Percentiles rank a stretch among this genome's conserved stretches.
phyloP scores from a whole-genome alignment of 306 rosid genomes.

The Datisca glomerata region DNA sequence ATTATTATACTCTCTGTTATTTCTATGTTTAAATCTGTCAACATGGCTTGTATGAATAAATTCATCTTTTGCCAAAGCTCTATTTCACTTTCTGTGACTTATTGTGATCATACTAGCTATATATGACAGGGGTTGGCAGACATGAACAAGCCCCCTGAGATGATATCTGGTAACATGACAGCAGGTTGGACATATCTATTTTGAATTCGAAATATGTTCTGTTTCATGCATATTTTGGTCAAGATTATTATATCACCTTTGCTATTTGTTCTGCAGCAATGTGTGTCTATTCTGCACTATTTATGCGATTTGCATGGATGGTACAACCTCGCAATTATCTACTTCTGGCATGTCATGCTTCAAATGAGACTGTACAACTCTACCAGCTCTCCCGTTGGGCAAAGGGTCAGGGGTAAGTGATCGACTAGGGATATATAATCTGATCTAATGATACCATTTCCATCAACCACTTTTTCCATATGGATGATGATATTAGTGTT shows the following conservation, averaged over 20 bases:
- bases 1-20: conserved; percentile 1
- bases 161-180: conserved; percentile 77
- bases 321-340: conserved; percentile 58
- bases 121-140: conserved; percentile 68
- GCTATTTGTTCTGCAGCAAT: conserved; percentile 44
- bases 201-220: conserved; percentile 1
- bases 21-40: neutral
- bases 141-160: conserved; percentile 82
- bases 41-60: neutral
- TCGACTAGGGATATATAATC: neutral
- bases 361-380: conserved; percentile 66
- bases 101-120: neutral
- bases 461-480: neutral
- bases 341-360: conserved; percentile 53
- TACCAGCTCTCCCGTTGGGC: conserved; percentile 60
- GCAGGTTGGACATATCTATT: conserved; percentile 7
- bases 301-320: conserved; percentile 84
- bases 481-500: neutral
- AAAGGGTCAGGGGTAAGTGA: conserved; percentile 38
- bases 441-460: neutral
- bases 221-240: neutral
- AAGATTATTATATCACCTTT: neutral
- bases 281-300: conserved; percentile 58
- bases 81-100: neutral
- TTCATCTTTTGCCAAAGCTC: too few species aligned